Conservation (phyloP, 2,329 filamentous ascomycete genomes). For the Neoscytalidium dimidiatum region DNA sequence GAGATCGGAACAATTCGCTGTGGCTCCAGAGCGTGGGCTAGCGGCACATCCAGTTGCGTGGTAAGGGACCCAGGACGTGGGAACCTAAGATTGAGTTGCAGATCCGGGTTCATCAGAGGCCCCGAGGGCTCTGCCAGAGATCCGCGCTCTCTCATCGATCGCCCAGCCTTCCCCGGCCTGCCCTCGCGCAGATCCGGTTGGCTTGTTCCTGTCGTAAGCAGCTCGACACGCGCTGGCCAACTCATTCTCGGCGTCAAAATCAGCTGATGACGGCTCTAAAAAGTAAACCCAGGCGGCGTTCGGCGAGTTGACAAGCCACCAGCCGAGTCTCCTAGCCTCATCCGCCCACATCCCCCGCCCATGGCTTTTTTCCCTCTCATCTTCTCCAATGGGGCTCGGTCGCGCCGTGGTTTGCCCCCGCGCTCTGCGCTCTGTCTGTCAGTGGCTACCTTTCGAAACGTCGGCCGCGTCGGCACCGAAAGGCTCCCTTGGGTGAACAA, state of each 20-base stretch:
- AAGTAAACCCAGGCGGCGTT: not conserved
- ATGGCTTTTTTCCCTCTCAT: not conserved
- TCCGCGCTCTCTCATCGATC: not conserved
- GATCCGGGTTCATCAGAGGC: not conserved
- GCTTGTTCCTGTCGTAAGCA: not conserved
- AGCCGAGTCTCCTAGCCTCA: not conserved
- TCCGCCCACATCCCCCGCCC: not conserved
- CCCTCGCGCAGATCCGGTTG: not conserved
- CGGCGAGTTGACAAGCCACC: not conserved
- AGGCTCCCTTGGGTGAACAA: not conserved
- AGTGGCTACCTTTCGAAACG: not conserved
- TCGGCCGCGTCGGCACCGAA: not conserved
- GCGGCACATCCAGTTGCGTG: not conserved
- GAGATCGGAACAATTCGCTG: not conserved
- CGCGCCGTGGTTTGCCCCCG: not conserved
- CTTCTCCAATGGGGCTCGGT: not conserved
- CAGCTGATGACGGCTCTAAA: not conserved
- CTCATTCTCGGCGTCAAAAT: not conserved
- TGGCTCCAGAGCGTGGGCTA: not conserved
- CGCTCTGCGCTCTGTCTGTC: not conserved
- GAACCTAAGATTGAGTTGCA: slow-evolving; percentile 13
- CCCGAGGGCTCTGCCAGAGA: not conserved
- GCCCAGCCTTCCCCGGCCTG: not conserved
- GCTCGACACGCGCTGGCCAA: not conserved
- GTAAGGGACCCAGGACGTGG: not conserved